Base-by-base conservation (phyloP, 352 stramenopile species). In the Phytopythium vexans region DNA sequence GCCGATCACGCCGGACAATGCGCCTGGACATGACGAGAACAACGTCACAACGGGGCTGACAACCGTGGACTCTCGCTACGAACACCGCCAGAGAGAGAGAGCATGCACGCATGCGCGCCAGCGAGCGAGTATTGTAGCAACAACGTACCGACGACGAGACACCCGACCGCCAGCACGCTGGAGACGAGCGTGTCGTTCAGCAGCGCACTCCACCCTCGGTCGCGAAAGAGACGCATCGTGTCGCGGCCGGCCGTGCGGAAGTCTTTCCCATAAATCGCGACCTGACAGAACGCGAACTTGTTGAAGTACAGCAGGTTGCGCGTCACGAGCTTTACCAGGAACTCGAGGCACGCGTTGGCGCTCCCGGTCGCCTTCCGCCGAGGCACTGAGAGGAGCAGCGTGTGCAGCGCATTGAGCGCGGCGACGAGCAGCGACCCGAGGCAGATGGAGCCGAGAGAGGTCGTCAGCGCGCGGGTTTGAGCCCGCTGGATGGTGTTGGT, bases 211-310 rank as follows among this genome's bases (percentile, higher is more conserved):
- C 81, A 95, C 8, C 85, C 85, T 27, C 85, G 80, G 50, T 89
- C 73, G 32, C 85, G 77, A 56, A 95, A 93, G 36, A 95, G 68
- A 11, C 70, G 75, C 72, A 93, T 84, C 11, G 79, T 92, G 66
- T 95, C 85, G 15, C 68, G 62, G 10, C 85, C 82, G 33, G 85
- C 85, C 41, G 69, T 68, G 11, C 74, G 66, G 58, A 95, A 93
- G 53, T 89, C 74, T 48, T 91, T 93, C 12, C 82, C 85, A 64
- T 95, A 92, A n/a, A 95, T 68, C 16, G 82, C 82, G 31, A 95
- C 74, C 35, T 93, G 85, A 47, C 82, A 92, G 52, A 92, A 93
- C 3, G 85, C 85, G 56, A 83, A 95, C 62, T 95, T 95, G 73
- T 95, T 95, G 52, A 91, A 95, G 39, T 88, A 86, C 49, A 86